Base-by-base conservation (phyloP, 2,329 filamentous ascomycete species). In the Aspergillus cejpii region DNA sequence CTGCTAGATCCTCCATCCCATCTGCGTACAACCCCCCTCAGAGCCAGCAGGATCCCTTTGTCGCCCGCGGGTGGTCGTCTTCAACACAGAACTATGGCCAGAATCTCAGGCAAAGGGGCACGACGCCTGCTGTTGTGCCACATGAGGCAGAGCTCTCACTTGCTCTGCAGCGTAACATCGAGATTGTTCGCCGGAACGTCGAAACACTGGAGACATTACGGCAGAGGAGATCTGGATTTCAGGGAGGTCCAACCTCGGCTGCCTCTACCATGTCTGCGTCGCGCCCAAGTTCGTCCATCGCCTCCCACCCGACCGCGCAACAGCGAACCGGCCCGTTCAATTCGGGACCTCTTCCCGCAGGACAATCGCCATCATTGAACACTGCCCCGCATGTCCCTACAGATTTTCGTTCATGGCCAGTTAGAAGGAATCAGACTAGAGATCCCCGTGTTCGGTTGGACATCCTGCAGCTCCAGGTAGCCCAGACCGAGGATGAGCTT, bases 401-500 rank as follows among this genome's bases (percentile, higher is more conserved):
- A 39, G 29, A 14, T 5, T 38, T 11, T 28, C 31, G 17, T 11
- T n/a, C 31, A 17, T 34, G 26, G 41, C 21, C 11, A 29, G 7
- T 17, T 23, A n/a, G 21, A 41, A 5, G 45, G 46, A 39, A 2
- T 12, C 31, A 34, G 31, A 17, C 31, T 15, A 34, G 7, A 17
- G 50, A 54, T 42, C 12, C 43, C 11, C 50, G 44, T 28, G 27
- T 50, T 28, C 50, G 48, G 12, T 44, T 62, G 20, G 47, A 48
- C n/a, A 33, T 51, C 5, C 21, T 62, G 6, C 51, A 43, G n/a
- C 47, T 51, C 17, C 52, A 57, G n/a, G 55, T 66, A 6, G 48
- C 53, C 17, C 29, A 48, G 3, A 50, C 57, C 10, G 64, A 68
- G 48, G 48, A 53, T 15, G 59, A 63, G 40, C 41, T 68, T 6